Base-by-base conservation (phyloP, 176 grass and related monocot species). In the Musa acuminata region DNA sequence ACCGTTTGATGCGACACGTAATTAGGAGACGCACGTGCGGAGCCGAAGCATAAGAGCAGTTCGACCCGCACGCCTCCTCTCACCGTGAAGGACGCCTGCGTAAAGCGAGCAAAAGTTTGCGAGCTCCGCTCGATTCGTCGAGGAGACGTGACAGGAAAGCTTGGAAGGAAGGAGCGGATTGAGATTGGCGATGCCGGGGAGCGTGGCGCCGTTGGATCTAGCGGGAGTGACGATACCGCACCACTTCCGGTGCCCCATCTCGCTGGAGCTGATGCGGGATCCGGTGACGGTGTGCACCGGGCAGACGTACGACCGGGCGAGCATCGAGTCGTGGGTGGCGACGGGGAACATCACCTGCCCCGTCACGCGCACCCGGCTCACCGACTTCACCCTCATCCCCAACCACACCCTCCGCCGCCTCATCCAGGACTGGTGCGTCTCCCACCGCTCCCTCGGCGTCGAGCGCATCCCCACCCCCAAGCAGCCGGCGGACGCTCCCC, bases 361-460 rank as follows among this genome's bases (percentile, higher is more conserved):
- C 3, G 95, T 99, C 13, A 99, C 91, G 51, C 86, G 95, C 24
- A 58, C 86, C 2, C 86, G 91, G 74, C 86, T 99, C 20, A 74
- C 88, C 43, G 95, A 94, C 79, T 89, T 91, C 82, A 89, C 90
- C 10, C 80, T 99, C 78, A 99, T 99, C 70, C 95, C 95, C 54
- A 99, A 99, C 83, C 95, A 99, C 84, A 99, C 95, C 75, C 95
- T 99, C 21, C 95, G 95, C 53, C 88, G 95, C 9, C 88, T 99
- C 82, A 99, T 99, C 79, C 95, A 99, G 88, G 95, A 99, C 0
- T 99, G 95, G 95, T 99, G 95, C 75, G 95, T 99, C 27, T 90
- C 95, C 20, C 86, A 99, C 76, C 95, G 91, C 1, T 94, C 95
- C 25, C 87, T 89, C 66, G 95, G 95, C 65, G 87, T 99, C 4